Percentiles rank a stretch among this genome's conserved stretches.
These are phyloP conservation scores for Trichoderma breve DNA, from an alignment of 2,329 filamentous ascomycete genomes.

Conservation along the genomic window DNA sequence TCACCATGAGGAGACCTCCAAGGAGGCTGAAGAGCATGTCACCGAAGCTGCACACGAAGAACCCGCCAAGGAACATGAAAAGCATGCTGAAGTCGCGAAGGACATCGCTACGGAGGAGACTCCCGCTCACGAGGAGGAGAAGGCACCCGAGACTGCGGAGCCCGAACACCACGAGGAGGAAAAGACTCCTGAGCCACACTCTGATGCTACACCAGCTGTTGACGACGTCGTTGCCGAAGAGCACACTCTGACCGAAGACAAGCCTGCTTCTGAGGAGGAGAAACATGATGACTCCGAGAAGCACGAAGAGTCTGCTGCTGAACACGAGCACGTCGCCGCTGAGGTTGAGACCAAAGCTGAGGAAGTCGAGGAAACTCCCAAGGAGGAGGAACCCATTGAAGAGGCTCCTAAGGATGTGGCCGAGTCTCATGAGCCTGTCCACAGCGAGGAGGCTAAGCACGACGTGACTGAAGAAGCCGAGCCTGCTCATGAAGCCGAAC, in stretches of 20 bases:
- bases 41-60: not conserved
- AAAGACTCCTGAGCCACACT: not conserved
- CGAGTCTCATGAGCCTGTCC: constrained; percentile 13
- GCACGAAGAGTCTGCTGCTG: not conserved
- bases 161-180: not conserved
- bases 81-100: not conserved
- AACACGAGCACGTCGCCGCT: not conserved
- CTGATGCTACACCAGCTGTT: not conserved
- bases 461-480: constrained; percentile 6
- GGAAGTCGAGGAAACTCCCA: constrained; percentile 1
- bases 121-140: not conserved
- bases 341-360: constrained; percentile 12
- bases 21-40: constrained; percentile 13
- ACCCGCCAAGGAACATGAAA: not conserved
- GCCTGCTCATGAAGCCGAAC: not conserved
- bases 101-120: not conserved
- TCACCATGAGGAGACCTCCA: constrained; percentile 11
- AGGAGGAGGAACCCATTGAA: not conserved
- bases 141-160: not conserved
- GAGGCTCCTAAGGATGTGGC: not conserved
- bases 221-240: not conserved
- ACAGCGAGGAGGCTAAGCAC: not conserved
- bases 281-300: constrained; percentile 7
- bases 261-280: not conserved
- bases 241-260: not conserved